phyloP scores from a whole-genome alignment of 2,329 filamentous ascomycete species.

The Trichoderma sp. region DNA sequence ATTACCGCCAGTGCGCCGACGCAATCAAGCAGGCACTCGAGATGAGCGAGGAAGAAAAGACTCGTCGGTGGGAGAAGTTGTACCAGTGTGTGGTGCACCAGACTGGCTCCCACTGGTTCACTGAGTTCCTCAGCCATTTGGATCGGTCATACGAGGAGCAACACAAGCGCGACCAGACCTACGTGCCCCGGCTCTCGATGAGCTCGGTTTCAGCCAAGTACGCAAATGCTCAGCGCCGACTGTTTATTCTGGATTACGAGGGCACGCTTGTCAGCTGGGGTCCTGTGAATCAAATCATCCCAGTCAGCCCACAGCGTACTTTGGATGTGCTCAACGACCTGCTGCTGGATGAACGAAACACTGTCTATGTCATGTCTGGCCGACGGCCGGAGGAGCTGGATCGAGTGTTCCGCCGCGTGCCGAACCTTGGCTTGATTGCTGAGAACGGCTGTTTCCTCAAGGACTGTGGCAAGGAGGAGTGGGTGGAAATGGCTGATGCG shows the following conservation, averaged over 20 bases:
- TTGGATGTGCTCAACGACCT: conserved; percentile 80
- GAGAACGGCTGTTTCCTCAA: conserved; percentile 93
- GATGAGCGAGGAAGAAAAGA: conserved; percentile 73
- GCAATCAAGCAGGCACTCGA: conserved; percentile 81
- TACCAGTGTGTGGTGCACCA: conserved; percentile 73
- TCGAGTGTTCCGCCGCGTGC: conserved; percentile 77
- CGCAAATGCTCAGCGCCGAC: conserved; percentile 59
- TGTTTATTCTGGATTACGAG: conserved; percentile 93
- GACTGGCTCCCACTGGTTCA: conserved; percentile 83
- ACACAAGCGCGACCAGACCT: conserved; percentile 76
- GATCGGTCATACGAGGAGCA: conserved; percentile 79
- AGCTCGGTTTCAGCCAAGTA: conserved; percentile 65
- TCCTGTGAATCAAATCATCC: conserved; percentile 77
- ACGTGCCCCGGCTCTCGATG: conserved; percentile 79
- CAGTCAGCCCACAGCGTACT: conserved; percentile 79
- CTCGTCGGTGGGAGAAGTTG: conserved; percentile 69
- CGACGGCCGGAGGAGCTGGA: conserved; percentile 85
- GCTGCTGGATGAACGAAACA: conserved; percentile 74
- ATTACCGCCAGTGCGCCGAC: conserved; percentile 82
- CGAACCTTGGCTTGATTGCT: conserved; percentile 82
- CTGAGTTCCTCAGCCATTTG: conserved; percentile 68
- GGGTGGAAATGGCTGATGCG: conserved; percentile 75
- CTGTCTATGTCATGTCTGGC: conserved; percentile 91
- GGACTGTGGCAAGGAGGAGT: conserved; percentile 63
- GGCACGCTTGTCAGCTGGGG: conserved; percentile 88